Conservation (phyloP, 2,329 filamentous ascomycete genomes). For the Colletotrichum orchidophilum region DNA sequence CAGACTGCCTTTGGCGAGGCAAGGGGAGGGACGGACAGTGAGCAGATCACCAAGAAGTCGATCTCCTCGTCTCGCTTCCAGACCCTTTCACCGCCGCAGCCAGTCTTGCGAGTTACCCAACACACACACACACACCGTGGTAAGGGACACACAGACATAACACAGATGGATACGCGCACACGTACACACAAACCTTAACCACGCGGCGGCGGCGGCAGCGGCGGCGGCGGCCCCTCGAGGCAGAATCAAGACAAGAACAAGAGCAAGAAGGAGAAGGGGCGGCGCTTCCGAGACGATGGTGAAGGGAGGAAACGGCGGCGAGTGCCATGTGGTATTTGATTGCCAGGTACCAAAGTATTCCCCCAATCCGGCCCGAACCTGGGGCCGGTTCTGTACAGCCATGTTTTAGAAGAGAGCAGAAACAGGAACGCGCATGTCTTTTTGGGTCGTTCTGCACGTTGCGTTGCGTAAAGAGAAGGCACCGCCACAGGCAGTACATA, state of each 20-base stretch:
- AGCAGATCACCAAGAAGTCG: slow-evolving; percentile 14
- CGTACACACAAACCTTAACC: background rate
- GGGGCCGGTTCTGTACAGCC: slow-evolving; percentile 3
- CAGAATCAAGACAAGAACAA: background rate
- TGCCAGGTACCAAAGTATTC: background rate
- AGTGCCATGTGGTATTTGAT: background rate
- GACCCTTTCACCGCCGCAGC: background rate
- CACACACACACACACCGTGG: background rate
- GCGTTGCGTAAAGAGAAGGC: background rate
- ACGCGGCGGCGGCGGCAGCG: background rate
- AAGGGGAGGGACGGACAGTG: slow-evolving; percentile 12
- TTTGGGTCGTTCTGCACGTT: slow-evolving; percentile 13
- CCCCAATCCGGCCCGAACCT: background rate
- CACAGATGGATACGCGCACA: background rate
- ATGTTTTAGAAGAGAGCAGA: slow-evolving; percentile 19
- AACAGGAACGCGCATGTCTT: slow-evolving; percentile 21
- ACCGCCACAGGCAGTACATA: background rate
- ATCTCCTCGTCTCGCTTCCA: slow-evolving; percentile 9
- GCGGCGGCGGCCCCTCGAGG: too few relatives aligned
- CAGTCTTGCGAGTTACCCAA: too few relatives aligned
- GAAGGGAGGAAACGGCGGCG: slow-evolving; percentile 8
- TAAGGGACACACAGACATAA: background rate
- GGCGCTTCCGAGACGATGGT: slow-evolving; percentile 6
- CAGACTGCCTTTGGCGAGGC: slow-evolving; percentile 8
- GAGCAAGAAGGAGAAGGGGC: too few relatives aligned